Percentiles rank a stretch among this genome's conserved stretches.
phyloP scores from a whole-genome alignment of 2,329 filamentous ascomycete genomes.

The Sporothrix dimorphospora region DNA sequence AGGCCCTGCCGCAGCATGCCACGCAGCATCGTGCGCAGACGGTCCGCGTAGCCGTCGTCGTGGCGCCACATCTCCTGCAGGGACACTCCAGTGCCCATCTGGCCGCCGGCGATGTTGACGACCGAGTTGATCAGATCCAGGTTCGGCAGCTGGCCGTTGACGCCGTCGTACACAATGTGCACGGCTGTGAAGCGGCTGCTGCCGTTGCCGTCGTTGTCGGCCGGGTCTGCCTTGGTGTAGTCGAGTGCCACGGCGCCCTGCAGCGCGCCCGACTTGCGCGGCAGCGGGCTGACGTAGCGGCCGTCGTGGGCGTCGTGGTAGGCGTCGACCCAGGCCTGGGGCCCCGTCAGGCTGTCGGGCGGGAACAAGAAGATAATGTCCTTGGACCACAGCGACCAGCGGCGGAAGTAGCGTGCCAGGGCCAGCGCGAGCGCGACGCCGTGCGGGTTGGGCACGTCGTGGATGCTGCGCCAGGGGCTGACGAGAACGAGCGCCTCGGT shows the following conservation, averaged over 20 bases:
- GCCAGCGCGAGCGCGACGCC: conserved; percentile 86
- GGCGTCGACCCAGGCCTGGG: conserved; percentile 96
- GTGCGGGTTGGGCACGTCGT: conserved; percentile 78
- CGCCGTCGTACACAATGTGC: conserved; percentile 91
- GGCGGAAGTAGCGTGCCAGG: conserved; percentile 90
- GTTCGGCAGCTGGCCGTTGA: conserved; percentile 94
- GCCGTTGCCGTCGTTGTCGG: neutral
- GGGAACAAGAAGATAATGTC: conserved; percentile 93
- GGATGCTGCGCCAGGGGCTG: conserved; percentile 83
- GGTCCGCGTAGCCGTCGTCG: conserved; percentile 79
- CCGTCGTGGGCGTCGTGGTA: conserved; percentile 89
- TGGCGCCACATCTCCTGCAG: conserved; percentile 86
- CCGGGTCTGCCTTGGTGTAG: conserved; percentile 72
- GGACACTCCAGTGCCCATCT: conserved; percentile 85
- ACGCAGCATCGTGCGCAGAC: conserved; percentile 83
- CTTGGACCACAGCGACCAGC: conserved; percentile 98
- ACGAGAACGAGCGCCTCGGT: conserved; percentile 96
- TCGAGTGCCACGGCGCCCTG: conserved; percentile 94
- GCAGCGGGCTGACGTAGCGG: conserved; percentile 70
- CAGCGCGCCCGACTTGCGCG: conserved; percentile 88
- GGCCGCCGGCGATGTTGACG: conserved; percentile 80
- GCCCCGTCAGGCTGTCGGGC: conserved; percentile 84
- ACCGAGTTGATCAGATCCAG: conserved; percentile 95
- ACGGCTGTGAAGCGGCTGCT: conserved; percentile 75
- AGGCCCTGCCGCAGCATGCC: conserved; percentile 92